Base-by-base conservation (phyloP, 106 monocot genomes). In the Platanthera guangdongensis region DNA sequence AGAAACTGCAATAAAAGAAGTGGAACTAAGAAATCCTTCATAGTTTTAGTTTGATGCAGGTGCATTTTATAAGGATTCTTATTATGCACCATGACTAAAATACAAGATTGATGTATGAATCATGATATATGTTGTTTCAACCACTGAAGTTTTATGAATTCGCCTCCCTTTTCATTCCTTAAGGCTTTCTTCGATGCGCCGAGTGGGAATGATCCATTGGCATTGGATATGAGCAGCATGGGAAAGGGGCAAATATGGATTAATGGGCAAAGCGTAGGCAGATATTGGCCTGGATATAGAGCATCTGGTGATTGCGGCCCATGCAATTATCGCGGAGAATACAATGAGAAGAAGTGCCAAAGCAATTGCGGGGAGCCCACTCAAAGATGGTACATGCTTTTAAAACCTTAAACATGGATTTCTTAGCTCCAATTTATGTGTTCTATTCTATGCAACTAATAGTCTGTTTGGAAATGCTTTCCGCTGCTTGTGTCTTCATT, bases 161-260 rank as follows among this genome's bases (percentile, higher is more conserved):
- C 7, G 12, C 4, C 11, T 1, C 22, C n/a, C 12, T 67, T 67
- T 22, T 67, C 39, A 12, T 67, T 67, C 4, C 32, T 39, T 3
- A 51, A 94, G 95, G 82, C 94, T 13, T 88, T 82, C 75, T 99
- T 99, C 76, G 84, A 94, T 83, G 88, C 88, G 22, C 97, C 97
- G 52, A 83, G 65, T 63, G 97, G 97, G 9, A 70, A 83, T 76
- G 88, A 85, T 28, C 97, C 97, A 48, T 83, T 99, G 80, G 94
- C 94, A 77, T 81, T 99, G 49, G 97, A 99, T 72, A 92, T 99
- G 97, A 68, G 73, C n/a, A 89, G 83, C 80, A 94, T 99, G 97
- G 94, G 90, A 18, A 99, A 99, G 76, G 97, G 97, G 8, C 92
- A 94, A 80, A 78, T 94, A 50, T 99, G 97, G 97, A 79, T 99